Evolutionary conservation across 176 grass and related monocot species (phyloP).

Genomic region (Pharus latifolius): DNA sequence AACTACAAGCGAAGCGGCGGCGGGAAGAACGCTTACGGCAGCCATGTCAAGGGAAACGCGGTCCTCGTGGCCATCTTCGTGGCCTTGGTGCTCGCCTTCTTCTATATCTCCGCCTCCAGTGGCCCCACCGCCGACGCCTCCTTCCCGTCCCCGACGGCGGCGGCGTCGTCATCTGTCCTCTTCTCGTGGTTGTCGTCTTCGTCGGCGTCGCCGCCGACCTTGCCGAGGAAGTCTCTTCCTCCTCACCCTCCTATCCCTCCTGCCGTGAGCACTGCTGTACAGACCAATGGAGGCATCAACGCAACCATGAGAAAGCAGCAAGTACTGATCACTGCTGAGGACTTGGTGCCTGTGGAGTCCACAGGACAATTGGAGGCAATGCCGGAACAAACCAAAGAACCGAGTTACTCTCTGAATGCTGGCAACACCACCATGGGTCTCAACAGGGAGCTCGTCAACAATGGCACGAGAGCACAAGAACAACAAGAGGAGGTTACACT

Average conservation of each 20-base stretch:
- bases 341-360: background rate
- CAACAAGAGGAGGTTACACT: background rate
- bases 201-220: background rate
- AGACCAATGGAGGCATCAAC: background rate
- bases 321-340: background rate
- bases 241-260: background rate
- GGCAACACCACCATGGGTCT: background rate
- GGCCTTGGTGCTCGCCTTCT: conserved; percentile 25
- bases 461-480: background rate
- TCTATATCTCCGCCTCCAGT: conserved; percentile 10
- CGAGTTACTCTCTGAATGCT: background rate
- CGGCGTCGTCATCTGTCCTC: background rate
- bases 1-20: conserved; percentile 3
- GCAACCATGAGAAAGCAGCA: background rate
- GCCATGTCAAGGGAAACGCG: conserved; percentile 4
- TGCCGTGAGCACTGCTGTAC: background rate
- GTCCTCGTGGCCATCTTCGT: background rate
- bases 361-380: background rate
- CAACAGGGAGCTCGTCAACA: background rate
- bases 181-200: conserved; percentile 12
- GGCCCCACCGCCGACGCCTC: background rate
- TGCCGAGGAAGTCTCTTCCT: background rate
- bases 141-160: conserved; percentile 15
- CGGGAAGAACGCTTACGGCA: background rate
- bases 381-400: background rate